Base-by-base conservation (phyloP, 345 rosid species). In the Chamaenerion angustifolium region DNA sequence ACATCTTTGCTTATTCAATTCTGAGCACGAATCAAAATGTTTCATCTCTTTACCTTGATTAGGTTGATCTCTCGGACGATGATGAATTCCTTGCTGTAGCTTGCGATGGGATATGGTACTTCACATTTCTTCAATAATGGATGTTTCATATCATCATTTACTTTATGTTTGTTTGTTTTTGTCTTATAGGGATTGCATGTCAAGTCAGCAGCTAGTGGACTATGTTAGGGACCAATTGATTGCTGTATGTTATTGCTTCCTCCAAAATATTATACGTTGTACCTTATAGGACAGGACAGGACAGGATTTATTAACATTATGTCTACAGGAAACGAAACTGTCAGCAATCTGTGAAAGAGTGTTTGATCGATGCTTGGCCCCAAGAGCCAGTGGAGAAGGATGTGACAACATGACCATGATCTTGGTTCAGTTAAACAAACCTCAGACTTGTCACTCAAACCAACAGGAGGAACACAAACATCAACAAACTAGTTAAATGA, bases 321-420 rank as follows among this genome's bases (percentile, higher is more conserved):
- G 8, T 16, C 46, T 74, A 72, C 81, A 87, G 98, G 98, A 87
- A 75, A 84, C 55, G 56, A 87, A 82, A 70, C 88, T 92, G 52
- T 87, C 98, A 10, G 74, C 23, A n/a, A 81, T 87, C 13, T 84
- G 95, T 15, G 96, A 84, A 69, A 79, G 78, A 60, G 90, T 84
- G 14, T 73, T 92, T 0, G 95, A 87, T 48, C 74, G 73, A 64
- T 92, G 98, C 61, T 68, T 92, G 56, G 95, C 98, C 23, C 96
- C 98, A 45, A 82, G 93, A 7, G 70, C 75, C 23, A 61, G 74
- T 8, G 96, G 96, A 11, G 96, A 92, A 71, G 98, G 96, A 58
- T 84, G 98, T 54, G 98, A 92, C 72, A 88, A 92, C 64, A 92
- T 92, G 98, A 92, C 98, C 41, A 92, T 92, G 94, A 79, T 87